Evolutionary conservation across 2,329 filamentous ascomycete genomes (phyloP), one percentile per base, ranked within the genome.

Genomic region (Fusarium beomiforme): DNA sequence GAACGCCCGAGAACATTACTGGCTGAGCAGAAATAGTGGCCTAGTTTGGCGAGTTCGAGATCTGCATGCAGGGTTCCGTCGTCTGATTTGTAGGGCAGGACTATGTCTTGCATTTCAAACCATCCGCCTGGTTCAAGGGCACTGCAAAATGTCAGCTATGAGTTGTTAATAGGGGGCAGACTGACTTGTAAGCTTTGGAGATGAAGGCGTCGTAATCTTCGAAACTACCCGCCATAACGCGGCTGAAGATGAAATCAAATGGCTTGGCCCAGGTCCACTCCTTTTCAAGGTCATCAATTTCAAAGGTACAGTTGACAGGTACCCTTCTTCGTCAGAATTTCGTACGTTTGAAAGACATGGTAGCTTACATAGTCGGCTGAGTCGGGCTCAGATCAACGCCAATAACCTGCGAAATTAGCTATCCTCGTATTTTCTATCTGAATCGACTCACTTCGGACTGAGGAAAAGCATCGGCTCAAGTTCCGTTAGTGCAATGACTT

Each of bases 331-430:
- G 17, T 59, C n/a, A 59, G 36, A 10, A 14, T 6, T 9, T 41
- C n/a, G 7, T 41, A 12, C 7, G n/a, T 8, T n/a, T 21, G n/a
- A 41, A 11, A 5, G 8, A 29, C 7, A 2, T 46, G 23, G 8
- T 23, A 5, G 10, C 61, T 49, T 17, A 63, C 58, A 65, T 49
- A 16, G 21, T 57, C 5, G 57, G 44, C 34, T 61, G 60, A 6
- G 42, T 70, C 19, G 64, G 67, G 19, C 64, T 64, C 0, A 70
- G 37, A 19, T 70, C 67, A 2, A 68, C 59, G 0, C 67, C 67
- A 7, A 62, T 58, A 3, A 70, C 64, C 59, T 68, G 23, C 6
- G 8, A 2, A 6, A 9, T 59, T 5, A 51, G 21, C 17, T n/a
- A 21, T 17, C 12, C 33, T 3, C 17, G 36, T 19, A 3, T 39